Percentiles rank a stretch among this genome's conserved stretches.
Conservation (phyloP, 1,284 basidiomycete species). For the Pisolithus thermaeus region DNA sequence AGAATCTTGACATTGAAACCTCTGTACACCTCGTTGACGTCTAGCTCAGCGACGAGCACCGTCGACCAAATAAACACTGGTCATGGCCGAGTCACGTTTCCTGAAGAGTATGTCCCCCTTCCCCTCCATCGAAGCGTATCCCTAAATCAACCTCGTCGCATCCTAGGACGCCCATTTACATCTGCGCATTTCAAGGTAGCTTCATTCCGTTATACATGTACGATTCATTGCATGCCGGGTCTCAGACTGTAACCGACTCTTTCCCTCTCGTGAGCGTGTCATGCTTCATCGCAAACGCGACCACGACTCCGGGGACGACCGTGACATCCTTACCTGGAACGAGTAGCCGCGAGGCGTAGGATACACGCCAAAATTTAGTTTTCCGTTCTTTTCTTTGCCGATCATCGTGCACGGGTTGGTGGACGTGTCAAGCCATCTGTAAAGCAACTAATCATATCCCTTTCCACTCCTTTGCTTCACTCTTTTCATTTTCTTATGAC, state of each 20-base stretch:
- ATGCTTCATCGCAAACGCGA: conserved; percentile 69
- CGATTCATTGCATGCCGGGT: conserved; percentile 3
- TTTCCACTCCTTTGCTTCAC: conserved; percentile 86
- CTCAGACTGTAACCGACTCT: conserved; percentile 64
- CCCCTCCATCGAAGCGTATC: conserved; percentile 32
- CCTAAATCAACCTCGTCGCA: conserved; percentile 32
- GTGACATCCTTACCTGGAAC: conserved; percentile 73
- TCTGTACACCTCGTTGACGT: neutral
- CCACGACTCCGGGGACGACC: conserved; percentile 54
- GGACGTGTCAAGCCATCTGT: neutral
- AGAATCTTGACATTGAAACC: conserved; percentile 7
- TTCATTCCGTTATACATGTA: neutral
- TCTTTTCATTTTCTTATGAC: conserved; percentile 81
- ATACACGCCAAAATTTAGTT: neutral
- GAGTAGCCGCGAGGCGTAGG: conserved; percentile 23
- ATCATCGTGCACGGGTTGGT: neutral
- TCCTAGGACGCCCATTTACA: conserved; percentile 62
- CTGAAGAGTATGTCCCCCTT: conserved; percentile 27
- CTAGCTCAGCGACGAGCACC: conserved; percentile 33
- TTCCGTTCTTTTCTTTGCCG: neutral
- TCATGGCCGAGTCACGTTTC: conserved; percentile 23
- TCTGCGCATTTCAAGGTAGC: conserved; percentile 50
- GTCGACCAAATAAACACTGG: conserved; percentile 23
- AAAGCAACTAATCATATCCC: conserved; percentile 65
- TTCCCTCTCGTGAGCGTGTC: conserved; percentile 62